Base-by-base conservation (phyloP, 345 rosid genomes). In the Viola odorata region DNA sequence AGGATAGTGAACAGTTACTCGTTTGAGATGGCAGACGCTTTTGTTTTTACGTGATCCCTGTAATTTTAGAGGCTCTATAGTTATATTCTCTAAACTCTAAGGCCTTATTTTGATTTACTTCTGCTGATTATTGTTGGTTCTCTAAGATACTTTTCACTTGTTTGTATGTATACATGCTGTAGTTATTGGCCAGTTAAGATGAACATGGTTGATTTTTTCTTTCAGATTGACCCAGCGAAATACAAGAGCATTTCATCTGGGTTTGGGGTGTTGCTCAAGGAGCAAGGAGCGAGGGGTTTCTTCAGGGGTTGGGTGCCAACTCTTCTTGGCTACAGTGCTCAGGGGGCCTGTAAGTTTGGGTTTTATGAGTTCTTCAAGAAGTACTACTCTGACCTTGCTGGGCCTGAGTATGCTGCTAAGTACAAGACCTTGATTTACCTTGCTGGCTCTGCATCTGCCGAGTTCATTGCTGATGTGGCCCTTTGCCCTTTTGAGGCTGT, bases 401-500 rank as follows among this genome's bases (percentile, higher is more conserved):
- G 99, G 55, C 98, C 99, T 14, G 96, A 95, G 81, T 81, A 61
- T 60, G 69, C 75, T 54, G 64, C 88, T 14, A 91, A 94, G 78
- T 91, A 91, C 81, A 91, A 94, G 75, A 94, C 99, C 40, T 81
- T 94, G 78, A 88, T 94, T 69, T 94, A 88, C 84, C 96, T 94
- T 60, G 97, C 96, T 50, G 99, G 99, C 42, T 94, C 99, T 70
- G 97, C 96, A 41, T 95, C 99, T 58, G 98, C 98, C 65, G 99
- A 91, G 81, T 67, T 92, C 49, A 89, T 92, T 60, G 97, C 98
- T 8, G 96, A 89, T 76, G 16, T 95, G 45, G 96, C 96, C 0
- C 96, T 95, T 67, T 91, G 99, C 81, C 99, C 98, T 16, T 78
- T 95, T n/a, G 99, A 95, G 80, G 99, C 99, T 47, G 99, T 95